phyloP scores from a whole-genome alignment of 2,329 filamentous ascomycete species.

The Calonectria pseudoreteaudii region DNA sequence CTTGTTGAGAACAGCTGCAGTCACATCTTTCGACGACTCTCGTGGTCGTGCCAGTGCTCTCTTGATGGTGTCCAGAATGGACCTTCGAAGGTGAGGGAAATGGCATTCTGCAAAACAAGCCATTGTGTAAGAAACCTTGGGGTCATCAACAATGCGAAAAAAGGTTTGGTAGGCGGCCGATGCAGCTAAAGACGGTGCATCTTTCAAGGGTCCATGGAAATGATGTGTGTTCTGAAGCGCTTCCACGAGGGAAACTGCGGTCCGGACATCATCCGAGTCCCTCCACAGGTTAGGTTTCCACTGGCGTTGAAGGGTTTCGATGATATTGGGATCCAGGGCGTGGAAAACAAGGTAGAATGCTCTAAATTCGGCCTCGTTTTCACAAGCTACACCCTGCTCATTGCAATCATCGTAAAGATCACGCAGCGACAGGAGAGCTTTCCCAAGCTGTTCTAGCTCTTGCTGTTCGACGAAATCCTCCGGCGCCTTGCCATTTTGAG shows the following conservation, averaged over 20 bases:
- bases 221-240: constrained; percentile 69
- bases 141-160: constrained; percentile 70
- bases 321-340: constrained; percentile 67
- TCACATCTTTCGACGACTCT: constrained; percentile 70
- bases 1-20: constrained; percentile 65
- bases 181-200: constrained; percentile 61
- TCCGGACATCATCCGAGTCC: constrained; percentile 69
- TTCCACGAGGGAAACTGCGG: constrained; percentile 70
- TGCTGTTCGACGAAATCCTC: constrained; percentile 75
- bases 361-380: constrained; percentile 75
- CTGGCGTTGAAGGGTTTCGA: constrained; percentile 64
- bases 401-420: constrained; percentile 76
- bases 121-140: constrained; percentile 74
- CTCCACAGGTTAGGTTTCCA: constrained; percentile 68
- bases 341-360: constrained; percentile 75
- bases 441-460: constrained; percentile 75
- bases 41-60: constrained; percentile 67
- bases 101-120: constrained; percentile 77
- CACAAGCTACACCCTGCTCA: constrained; percentile 66
- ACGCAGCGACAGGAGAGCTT: constrained; percentile 73
- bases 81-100: constrained; percentile 70
- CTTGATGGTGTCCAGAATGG: constrained; percentile 67
- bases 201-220: constrained; percentile 67
- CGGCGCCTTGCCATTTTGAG: constrained; percentile 64
- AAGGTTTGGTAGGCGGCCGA: constrained; percentile 64